Percentiles rank a stretch among this genome's conserved stretches.
phyloP scores from a whole-genome alignment of 1,139 yeast genomes.

The Saccharomyces hybrid region DNA sequence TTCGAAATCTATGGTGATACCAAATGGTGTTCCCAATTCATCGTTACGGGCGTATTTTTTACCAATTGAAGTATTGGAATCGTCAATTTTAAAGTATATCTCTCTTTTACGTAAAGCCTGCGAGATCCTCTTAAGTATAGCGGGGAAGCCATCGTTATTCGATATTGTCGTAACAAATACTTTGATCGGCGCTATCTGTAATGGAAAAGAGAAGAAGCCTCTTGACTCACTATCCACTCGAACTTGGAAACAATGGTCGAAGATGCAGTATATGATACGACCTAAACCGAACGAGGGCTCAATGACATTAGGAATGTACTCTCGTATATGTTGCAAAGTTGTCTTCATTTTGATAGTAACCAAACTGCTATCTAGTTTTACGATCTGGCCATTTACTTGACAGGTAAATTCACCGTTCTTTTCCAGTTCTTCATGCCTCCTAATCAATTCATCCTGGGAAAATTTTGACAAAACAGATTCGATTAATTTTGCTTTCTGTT shows the following conservation, averaged over 20 bases:
- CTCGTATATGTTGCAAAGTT: conserved; percentile 84
- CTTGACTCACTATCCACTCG: conserved; percentile 91
- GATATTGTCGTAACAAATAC: conserved; percentile 92
- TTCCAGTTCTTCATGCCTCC: conserved; percentile 60
- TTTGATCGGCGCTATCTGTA: conserved; percentile 95
- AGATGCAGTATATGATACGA: conserved; percentile 84
- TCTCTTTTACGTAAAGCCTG: conserved; percentile 66
- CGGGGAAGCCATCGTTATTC: conserved; percentile 70
- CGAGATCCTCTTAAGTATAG: conserved; percentile 64
- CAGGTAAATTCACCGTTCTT: conserved; percentile 58
- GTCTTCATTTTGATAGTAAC: conserved; percentile 70
- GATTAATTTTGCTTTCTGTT: conserved; percentile 91
- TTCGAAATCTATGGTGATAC: conserved; percentile 95
- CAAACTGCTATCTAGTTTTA: conserved; percentile 55
- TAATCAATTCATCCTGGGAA: conserved; percentile 81
- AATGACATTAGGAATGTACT: conserved; percentile 92
- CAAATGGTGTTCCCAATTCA: conserved; percentile 98
- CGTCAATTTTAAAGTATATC: conserved; percentile 93
- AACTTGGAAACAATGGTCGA: conserved; percentile 93
- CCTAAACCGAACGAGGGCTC: conserved; percentile 99
- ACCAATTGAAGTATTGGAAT: conserved; percentile 96
- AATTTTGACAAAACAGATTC: conserved; percentile 69
- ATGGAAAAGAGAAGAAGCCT: conserved; percentile 87
- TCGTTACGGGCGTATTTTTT: conserved; percentile 92
- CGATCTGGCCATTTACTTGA: conserved; percentile 44